Evolutionary conservation across 805 yeast species (phyloP), one percentile per base, ranked within the genome.

Genomic region (Candida takata): DNA sequence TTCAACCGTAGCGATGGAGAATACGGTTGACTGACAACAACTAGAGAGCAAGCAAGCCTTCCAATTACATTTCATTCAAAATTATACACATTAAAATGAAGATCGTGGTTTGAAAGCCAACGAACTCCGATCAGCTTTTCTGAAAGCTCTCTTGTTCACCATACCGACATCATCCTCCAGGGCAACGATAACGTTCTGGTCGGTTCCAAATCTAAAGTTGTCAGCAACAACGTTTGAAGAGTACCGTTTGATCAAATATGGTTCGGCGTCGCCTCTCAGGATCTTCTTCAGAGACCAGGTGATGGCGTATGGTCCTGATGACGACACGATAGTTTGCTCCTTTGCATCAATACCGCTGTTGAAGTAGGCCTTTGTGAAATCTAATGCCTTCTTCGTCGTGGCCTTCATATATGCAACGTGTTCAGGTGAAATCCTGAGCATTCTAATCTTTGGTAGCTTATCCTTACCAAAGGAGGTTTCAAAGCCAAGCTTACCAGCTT

Each of bases 261-360:
- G 70, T 18, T 65, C 69, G 29, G 59, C 59, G 37, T 71, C 74
- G 37, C 77, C 74, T 29, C 62, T 61, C 29, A 79, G 53, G 11
- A 82, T 65, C 42, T 77, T 74, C 45, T 64, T 69, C 52, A 87
- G 57, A 10, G 81, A 77, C 95, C 95, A 87, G 1, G 83, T 70
- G 16, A 87, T 71, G 17, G 86, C 81, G 57, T 76, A 87, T 14
- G 88, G 90, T 3, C 95, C 95, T 3, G 80, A 67, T 4, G 90
- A 77, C 1, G 95, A 71, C 17, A 85, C 77, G 34, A 87, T 82
- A 2, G 79, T 67, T 14, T 82, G 77, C 51, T 81, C 92, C 42
- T 72, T 74, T 18, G 74, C 54, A 33, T 70, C 68, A n/a, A 73
- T 37, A 28, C 86, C 86, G 18, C 80, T 68, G 56, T 87, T 84